Conservation (phyloP, 352 stramenopile genomes). For the Pythium phragmiticola region DNA sequence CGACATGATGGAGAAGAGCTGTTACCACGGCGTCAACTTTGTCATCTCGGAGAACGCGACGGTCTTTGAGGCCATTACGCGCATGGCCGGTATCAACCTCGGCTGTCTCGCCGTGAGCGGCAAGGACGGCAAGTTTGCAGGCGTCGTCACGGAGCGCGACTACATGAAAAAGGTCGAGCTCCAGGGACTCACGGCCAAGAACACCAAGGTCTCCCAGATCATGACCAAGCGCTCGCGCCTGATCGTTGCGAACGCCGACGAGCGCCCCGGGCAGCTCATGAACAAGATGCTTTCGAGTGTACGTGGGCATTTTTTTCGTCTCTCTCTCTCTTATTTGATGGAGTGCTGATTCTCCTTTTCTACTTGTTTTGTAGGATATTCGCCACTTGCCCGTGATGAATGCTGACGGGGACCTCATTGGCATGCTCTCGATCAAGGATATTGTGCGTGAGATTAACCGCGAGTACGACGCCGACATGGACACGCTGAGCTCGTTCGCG, state of each 20-base stretch:
- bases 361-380: conserved; percentile 64
- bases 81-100: conserved; percentile 94
- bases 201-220: conserved; percentile 91
- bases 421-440: conserved; percentile 95
- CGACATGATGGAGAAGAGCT: conserved; percentile 92
- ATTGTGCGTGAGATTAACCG: conserved; percentile 87
- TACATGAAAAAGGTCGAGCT: conserved; percentile 96
- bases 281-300: conserved; percentile 94
- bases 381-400: conserved; percentile 95
- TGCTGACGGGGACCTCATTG: conserved; percentile 85
- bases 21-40: conserved; percentile 95
- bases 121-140: conserved; percentile 85
- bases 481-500: conserved; percentile 77
- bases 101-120: conserved; percentile 91
- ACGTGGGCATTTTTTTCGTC: conserved; percentile 12
- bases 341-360: background rate
- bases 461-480: conserved; percentile 76
- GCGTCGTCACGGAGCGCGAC: conserved; percentile 93
- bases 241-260: conserved; percentile 81
- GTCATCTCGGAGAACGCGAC: conserved; percentile 91
- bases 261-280: conserved; percentile 92
- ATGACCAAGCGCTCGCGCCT: conserved; percentile 92
- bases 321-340: background rate
- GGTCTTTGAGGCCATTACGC: conserved; percentile 94
- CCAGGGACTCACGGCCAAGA: conserved; percentile 85